A percentile compares a stretch with the other conserved stretches of the same genome.
Conservation (phyloP, 495 filamentous ascomycete species). For the Entonaema liquescens region DNA sequence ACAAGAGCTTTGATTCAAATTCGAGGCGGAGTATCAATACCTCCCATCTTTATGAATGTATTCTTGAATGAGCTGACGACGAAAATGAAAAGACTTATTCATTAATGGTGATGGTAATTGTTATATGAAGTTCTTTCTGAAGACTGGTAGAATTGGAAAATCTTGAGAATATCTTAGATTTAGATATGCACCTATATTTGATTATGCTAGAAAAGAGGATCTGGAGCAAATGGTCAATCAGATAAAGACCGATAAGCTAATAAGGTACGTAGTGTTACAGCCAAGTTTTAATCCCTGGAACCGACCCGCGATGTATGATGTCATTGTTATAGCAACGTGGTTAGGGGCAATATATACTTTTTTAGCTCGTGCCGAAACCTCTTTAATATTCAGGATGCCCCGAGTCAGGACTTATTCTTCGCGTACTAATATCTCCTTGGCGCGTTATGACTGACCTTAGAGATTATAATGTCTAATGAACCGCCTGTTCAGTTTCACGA, state of each 20-base stretch:
- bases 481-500: constrained; percentile 22
- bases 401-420: constrained; percentile 19
- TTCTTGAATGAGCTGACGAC: background rate
- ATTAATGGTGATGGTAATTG: background rate
- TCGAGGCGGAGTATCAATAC: background rate
- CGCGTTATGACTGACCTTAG: constrained; percentile 6
- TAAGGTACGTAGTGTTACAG: background rate
- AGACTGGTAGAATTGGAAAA: background rate
- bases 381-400: constrained; percentile 18
- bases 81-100: background rate
- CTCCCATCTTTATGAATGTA: background rate
- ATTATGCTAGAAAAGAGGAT: background rate
- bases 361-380: constrained; percentile 5
- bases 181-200: background rate
- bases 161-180: background rate
- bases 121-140: background rate
- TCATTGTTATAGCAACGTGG: constrained; percentile 16
- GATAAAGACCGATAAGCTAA: constrained; percentile 11
- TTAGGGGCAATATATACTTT: background rate
- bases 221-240: background rate
- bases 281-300: constrained; percentile 33
- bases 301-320: constrained; percentile 24
- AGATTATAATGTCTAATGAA: constrained; percentile 37
- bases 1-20: background rate
- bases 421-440: constrained; percentile 9